A percentile compares a stretch with the other conserved stretches of the same genome.
Evolutionary conservation across 1,284 basidiomycete species (phyloP).

Genomic region (Moesziomyces globuligerus): DNA sequence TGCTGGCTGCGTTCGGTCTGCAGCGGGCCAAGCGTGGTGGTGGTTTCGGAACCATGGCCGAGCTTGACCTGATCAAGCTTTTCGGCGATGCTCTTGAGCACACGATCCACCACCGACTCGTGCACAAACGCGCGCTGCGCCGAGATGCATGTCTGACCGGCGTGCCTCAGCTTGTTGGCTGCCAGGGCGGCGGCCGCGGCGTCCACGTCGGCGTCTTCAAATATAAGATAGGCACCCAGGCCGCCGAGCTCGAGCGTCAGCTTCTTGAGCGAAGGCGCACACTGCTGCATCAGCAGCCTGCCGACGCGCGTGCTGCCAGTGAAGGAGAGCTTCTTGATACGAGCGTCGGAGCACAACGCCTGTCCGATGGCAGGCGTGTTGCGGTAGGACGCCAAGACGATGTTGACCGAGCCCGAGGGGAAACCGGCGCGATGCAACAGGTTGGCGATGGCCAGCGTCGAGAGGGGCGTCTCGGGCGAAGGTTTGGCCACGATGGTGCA

Average conservation of each 20-base stretch:
- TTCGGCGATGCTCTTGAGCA: conserved; percentile 80
- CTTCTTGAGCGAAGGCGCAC: conserved; percentile 90
- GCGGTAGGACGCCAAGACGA: conserved; percentile 81
- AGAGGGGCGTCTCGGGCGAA: conserved; percentile 93
- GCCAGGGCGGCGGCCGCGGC: conserved; percentile 87
- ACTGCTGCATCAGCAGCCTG: conserved; percentile 84
- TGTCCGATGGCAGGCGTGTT: conserved; percentile 80
- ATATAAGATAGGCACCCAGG: conserved; percentile 93
- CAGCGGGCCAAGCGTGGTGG: conserved; percentile 86
- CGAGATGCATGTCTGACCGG: conserved; percentile 88
- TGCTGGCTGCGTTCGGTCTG: conserved; percentile 86
- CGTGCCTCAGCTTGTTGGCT: conserved; percentile 87
- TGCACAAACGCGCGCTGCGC: conserved; percentile 73
- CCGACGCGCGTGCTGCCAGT: conserved; percentile 93
- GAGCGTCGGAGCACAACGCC: conserved; percentile 71
- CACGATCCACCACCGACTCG: conserved; percentile 76
- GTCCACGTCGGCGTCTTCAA: conserved; percentile 93
- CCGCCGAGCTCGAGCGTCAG: conserved; percentile 72
- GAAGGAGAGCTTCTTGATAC: conserved; percentile 90
- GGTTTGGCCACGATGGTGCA: conserved; percentile 97
- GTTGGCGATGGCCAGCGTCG: conserved; percentile 85
- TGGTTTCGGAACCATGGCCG: conserved; percentile 85
- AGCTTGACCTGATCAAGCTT: conserved; percentile 88
- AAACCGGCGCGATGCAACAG: conserved; percentile 86
- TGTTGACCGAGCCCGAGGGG: conserved; percentile 92